These are phyloP conservation scores for Nyssa sinensis DNA, from an alignment of 148 eudicot species.

Conservation along the genomic window DNA sequence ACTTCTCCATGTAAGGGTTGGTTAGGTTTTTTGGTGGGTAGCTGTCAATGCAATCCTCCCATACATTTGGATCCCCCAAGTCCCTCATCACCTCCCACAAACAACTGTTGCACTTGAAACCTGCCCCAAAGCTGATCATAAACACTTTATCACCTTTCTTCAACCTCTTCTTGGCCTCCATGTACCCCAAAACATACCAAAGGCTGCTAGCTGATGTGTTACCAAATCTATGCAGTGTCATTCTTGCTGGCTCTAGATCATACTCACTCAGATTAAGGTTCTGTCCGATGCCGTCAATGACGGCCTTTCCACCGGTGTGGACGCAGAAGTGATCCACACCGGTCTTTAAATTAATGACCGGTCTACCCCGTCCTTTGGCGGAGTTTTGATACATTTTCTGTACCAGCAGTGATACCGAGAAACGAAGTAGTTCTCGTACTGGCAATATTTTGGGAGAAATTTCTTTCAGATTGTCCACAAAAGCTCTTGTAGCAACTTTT, in stretches of 20 bases:
- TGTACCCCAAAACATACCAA: constrained; percentile 60
- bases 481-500: constrained; percentile 16
- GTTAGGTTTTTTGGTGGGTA: constrained; percentile 43
- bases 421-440: background rate
- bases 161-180: constrained; percentile 59
- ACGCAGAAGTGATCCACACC: constrained; percentile 62
- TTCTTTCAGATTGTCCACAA: constrained; percentile 7
- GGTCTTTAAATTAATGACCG: constrained; percentile 36
- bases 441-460: constrained; percentile 18
- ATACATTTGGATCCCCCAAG: constrained; percentile 48
- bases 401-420: background rate
- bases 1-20: constrained; percentile 61
- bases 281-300: constrained; percentile 51
- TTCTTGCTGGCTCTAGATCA: constrained; percentile 61
- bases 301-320: constrained; percentile 63
- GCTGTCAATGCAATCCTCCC: constrained; percentile 46
- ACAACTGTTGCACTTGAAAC: constrained; percentile 72
- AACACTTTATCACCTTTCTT: constrained; percentile 46
- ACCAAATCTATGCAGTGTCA: constrained; percentile 62
- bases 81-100: constrained; percentile 71
- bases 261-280: constrained; percentile 31
- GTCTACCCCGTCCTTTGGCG: background rate
- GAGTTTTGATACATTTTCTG: constrained; percentile 5
- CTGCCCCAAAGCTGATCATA: constrained; percentile 64
- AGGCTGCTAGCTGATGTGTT: constrained; percentile 63